Evolutionary conservation across 2,329 filamentous ascomycete genomes (phyloP), one percentile per base, ranked within the genome.

Genomic region (Moelleriella libera): DNA sequence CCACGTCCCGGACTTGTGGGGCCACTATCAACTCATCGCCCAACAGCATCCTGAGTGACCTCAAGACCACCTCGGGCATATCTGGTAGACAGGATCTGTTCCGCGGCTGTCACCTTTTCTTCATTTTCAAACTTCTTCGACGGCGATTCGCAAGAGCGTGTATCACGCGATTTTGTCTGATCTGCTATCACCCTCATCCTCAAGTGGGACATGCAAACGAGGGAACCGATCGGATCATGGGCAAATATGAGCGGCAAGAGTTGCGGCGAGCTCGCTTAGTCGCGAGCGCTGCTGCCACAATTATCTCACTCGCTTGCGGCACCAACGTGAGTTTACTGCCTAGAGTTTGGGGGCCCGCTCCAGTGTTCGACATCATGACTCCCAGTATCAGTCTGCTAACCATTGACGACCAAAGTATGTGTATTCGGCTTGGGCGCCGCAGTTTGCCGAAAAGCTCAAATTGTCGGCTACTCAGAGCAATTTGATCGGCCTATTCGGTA

Each of bases 371-470:
- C 34, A 12, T 37, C 34, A 9, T 37, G 34, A 12, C 8, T 3
- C 21, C 21, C 21, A 21, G 21, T 21, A 21, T 21, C 21, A 21
- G 34, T 37, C 34, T 37, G 34, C 34, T 37, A 4, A 37, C 34
- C 12, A 5, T 37, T 12, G 12, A 37, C 12, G 34, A 42, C 10
- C 46, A 45, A 60, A 96, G 88, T 97, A 98, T 78, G 90, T 89
- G 60, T 98, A 96, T 67, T 96, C 88, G 48, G 90, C 90, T 66
- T 98, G 92, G 89, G 88, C 87, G 11, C 92, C 92, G 21, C 89
- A 96, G 66, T 96, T 96, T 61, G 88, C 89, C 45, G 82, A 94
- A 58, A 82, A 78, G 56, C 73, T 98, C 57, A 81, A 84, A 61
- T 78, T 97, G 51, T 88, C 88, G 11, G 84, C 92, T n/a, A 97